phyloP scores from a whole-genome alignment of 225 moss, liverwort and hornwort genomes.

The Bryoerythrophyllum caledonicum region DNA sequence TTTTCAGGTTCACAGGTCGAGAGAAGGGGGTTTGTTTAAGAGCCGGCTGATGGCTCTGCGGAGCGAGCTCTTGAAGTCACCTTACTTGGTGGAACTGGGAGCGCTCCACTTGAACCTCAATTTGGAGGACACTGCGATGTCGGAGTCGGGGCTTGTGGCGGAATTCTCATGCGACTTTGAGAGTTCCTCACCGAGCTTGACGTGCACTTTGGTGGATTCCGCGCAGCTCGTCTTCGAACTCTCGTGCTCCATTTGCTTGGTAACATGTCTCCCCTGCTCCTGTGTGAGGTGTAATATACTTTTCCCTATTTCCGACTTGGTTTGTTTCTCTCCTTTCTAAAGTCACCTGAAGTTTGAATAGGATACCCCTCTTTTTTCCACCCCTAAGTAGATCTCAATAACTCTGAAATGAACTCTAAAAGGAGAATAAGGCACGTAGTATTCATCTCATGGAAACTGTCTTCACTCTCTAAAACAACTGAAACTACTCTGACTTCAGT shows the following conservation, averaged over 20 bases:
- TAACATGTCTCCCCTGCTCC: slow-evolving; percentile 19
- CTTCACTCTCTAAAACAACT: too few relatives aligned
- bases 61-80: slow-evolving; percentile 88
- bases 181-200: slow-evolving; percentile 59
- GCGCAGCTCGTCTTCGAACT: slow-evolving; percentile 72
- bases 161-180: slow-evolving; percentile 68
- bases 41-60: slow-evolving; percentile 72
- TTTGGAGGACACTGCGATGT: slow-evolving; percentile 10
- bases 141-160: slow-evolving; percentile 24
- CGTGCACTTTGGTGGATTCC: slow-evolving; percentile 58
- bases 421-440: too few relatives aligned
- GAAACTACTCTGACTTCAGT: too few relatives aligned
- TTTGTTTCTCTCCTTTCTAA: too few relatives aligned
- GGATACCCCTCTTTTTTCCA: too few relatives aligned
- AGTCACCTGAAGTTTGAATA: too few relatives aligned
- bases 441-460: too few relatives aligned
- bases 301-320: too few relatives aligned
- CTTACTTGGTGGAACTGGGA: slow-evolving; percentile 83
- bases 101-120: slow-evolving; percentile 80
- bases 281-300: background rate
- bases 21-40: slow-evolving; percentile 62
- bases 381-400: too few relatives aligned
- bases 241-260: slow-evolving; percentile 87
- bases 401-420: too few relatives aligned
- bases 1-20: slow-evolving; percentile 76